Evolutionary conservation across 352 stramenopile genomes (phyloP).

Genomic region (Pythium sukuiense): DNA sequence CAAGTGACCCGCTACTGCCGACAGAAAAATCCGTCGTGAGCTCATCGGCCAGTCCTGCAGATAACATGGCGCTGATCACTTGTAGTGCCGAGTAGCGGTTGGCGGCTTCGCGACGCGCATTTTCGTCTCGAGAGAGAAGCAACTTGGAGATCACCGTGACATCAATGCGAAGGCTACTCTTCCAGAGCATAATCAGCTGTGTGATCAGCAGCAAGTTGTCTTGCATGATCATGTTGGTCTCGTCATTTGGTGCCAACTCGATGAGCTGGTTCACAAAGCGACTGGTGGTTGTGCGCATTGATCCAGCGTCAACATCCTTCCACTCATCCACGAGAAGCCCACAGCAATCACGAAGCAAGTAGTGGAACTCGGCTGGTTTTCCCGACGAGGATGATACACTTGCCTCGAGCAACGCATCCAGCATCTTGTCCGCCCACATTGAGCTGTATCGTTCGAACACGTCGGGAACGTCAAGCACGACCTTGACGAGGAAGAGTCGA

Average conservation of each 20-base stretch:
- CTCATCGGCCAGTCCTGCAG: slow-evolving; percentile 29
- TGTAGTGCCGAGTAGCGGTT: slow-evolving; percentile 60
- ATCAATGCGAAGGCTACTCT: slow-evolving; percentile 43
- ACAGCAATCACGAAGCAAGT: slow-evolving; percentile 77
- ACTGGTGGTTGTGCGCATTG: slow-evolving; percentile 27
- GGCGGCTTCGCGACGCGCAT: slow-evolving; percentile 37
- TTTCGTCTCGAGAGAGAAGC: slow-evolving; percentile 40
- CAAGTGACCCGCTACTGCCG: slow-evolving; percentile 29
- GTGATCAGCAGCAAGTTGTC: slow-evolving; percentile 66
- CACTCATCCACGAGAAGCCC: slow-evolving; percentile 53
- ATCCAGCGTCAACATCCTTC: slow-evolving; percentile 35
- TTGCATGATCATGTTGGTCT: slow-evolving; percentile 51
- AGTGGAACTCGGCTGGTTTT: slow-evolving; percentile 56
- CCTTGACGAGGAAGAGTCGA: slow-evolving; percentile 67
- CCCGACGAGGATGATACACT: slow-evolving; percentile 28
- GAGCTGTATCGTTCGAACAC: slow-evolving; percentile 56
- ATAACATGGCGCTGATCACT: slow-evolving; percentile 62
- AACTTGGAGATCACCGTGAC: slow-evolving; percentile 37
- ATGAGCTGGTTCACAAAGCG: slow-evolving; percentile 63
- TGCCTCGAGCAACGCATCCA: slow-evolving; percentile 55
- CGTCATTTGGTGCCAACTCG: slow-evolving; percentile 51
- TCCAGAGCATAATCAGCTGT: slow-evolving; percentile 59
- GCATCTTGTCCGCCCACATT: slow-evolving; percentile 52
- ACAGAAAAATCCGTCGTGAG: slow-evolving; percentile 25
- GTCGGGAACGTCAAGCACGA: slow-evolving; percentile 65